Percentiles rank a stretch among this genome's conserved stretches.
These are phyloP conservation scores for Candolleomyces aberdarensis DNA, from an alignment of 768 basidiomycete species.

Conservation along the genomic window DNA sequence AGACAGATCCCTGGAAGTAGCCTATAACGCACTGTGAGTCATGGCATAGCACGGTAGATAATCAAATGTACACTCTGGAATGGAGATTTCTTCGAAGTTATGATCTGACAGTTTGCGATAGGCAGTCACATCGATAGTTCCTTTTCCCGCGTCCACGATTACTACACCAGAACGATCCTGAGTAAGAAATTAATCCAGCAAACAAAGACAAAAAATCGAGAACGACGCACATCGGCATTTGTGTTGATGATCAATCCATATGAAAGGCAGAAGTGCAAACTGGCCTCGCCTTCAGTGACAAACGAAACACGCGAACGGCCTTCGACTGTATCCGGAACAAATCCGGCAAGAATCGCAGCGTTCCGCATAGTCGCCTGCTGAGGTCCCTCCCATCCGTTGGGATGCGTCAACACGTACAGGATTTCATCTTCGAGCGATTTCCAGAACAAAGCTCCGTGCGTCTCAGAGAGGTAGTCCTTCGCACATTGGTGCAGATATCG, in stretches of 20 bases:
- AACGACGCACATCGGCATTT: slow-evolving; percentile 20
- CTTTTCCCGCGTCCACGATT: slow-evolving; percentile 58
- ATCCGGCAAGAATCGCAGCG: slow-evolving; percentile 48
- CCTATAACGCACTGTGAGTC: slow-evolving; percentile 22
- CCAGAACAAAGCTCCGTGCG: slow-evolving; percentile 44
- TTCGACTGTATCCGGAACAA: slow-evolving; percentile 37
- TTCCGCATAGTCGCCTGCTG: slow-evolving; percentile 53
- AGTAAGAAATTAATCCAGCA: neutral
- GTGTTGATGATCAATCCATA: slow-evolving; percentile 37
- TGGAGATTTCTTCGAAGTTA: slow-evolving; percentile 39
- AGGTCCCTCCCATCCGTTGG: slow-evolving; percentile 58
- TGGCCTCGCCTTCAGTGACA: slow-evolving; percentile 60
- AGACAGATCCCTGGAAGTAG: slow-evolving; percentile 43
- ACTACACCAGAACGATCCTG: slow-evolving; percentile 44
- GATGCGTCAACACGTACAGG: slow-evolving; percentile 53
- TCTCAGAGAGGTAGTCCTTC: slow-evolving; percentile 42
- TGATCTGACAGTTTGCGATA: slow-evolving; percentile 26
- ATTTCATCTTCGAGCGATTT: slow-evolving; percentile 36
- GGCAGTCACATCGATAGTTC: slow-evolving; percentile 55
- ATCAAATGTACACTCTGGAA: slow-evolving; percentile 28
- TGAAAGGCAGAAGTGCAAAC: slow-evolving; percentile 51
- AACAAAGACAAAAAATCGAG: neutral
- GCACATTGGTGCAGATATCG: slow-evolving; percentile 43
- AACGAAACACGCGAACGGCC: slow-evolving; percentile 42
- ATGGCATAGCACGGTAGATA: neutral